Evolutionary conservation across 805 yeast species (phyloP).

Genomic region (Barnettozyma wickerhamii): DNA sequence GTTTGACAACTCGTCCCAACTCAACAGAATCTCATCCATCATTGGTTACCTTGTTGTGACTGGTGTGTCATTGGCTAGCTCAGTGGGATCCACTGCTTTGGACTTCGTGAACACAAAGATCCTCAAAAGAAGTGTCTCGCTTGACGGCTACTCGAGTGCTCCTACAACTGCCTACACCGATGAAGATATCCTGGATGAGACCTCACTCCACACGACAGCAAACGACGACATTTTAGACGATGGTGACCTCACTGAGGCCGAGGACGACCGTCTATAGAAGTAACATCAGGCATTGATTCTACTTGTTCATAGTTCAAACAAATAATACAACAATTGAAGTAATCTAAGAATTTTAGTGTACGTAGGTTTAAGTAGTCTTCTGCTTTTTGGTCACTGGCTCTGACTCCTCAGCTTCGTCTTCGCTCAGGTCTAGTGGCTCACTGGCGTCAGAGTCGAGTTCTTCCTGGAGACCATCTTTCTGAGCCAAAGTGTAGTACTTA

Average conservation of each 20-base stretch:
- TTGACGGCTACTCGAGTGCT: conserved; percentile 14
- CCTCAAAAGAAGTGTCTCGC: conserved; percentile 8
- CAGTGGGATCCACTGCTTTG: conserved; percentile 13
- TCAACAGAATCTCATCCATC: conserved; percentile 41
- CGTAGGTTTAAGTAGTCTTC: too few species aligned
- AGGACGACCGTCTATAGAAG: conserved; percentile 20
- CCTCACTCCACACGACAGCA: conserved; percentile 16
- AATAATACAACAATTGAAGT: background rate
- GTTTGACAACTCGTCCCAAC: conserved; percentile 54
- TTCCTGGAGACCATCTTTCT: conserved; percentile 53
- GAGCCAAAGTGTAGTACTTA: conserved; percentile 74
- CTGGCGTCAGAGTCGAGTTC: conserved; percentile 51
- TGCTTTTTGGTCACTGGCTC: too few species aligned
- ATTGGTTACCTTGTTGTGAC: conserved; percentile 31
- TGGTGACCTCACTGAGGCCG: conserved; percentile 28
- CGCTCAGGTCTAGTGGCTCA: conserved; percentile 43
- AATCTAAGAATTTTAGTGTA: too few species aligned
- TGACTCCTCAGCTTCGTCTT: conserved; percentile 10
- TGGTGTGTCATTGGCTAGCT: conserved; percentile 18
- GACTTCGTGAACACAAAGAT: conserved; percentile 5
- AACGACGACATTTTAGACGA: conserved; percentile 27
- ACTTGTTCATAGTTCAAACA: conserved; percentile 5
- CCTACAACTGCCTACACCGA: conserved; percentile 12
- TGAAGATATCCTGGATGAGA: conserved; percentile 10
- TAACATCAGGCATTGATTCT: background rate